phyloP scores from a whole-genome alignment of 2,329 filamentous ascomycete genomes.

The Cordyceps militaris region DNA sequence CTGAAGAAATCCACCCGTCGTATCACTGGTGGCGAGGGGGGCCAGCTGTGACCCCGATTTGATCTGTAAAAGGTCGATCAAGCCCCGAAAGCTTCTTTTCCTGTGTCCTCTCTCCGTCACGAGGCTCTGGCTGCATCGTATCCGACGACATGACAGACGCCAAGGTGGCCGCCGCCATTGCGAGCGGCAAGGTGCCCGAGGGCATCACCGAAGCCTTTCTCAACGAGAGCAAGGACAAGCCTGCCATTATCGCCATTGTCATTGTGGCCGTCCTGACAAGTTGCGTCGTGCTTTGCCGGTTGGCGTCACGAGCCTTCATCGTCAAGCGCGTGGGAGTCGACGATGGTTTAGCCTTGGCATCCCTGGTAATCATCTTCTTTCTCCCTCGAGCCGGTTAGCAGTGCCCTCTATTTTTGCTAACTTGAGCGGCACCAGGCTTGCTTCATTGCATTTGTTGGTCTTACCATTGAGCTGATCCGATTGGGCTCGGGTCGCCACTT shows the following conservation, averaged over 20 bases:
- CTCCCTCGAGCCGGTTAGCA: too few species aligned
- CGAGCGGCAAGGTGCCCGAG: constrained; percentile 29
- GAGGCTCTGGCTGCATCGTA: neutral
- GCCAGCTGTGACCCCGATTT: neutral
- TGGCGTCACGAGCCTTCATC: constrained; percentile 29
- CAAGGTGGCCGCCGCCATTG: constrained; percentile 24
- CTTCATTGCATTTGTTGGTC: constrained; percentile 35
- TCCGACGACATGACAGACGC: neutral
- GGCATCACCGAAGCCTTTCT: constrained; percentile 28
- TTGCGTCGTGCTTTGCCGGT: constrained; percentile 27
- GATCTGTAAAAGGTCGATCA: neutral
- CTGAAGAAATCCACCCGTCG: too few species aligned
- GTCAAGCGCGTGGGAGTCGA: constrained; percentile 32
- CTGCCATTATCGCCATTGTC: constrained; percentile 33
- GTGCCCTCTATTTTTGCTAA: constrained; percentile 8
- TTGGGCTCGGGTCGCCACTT: constrained; percentile 42
- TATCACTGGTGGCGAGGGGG: too few species aligned
- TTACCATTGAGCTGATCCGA: constrained; percentile 37
- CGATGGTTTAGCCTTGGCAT: constrained; percentile 29
- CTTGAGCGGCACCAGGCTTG: constrained; percentile 20
- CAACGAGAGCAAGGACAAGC: constrained; percentile 28
- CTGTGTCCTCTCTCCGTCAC: neutral
- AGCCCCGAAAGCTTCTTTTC: neutral
- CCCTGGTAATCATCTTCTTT: constrained; percentile 22
- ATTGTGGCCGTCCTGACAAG: constrained; percentile 29